phyloP scores from a whole-genome alignment of 768 basidiomycete genomes.

The Rhodotorula kratochvilovae region DNA sequence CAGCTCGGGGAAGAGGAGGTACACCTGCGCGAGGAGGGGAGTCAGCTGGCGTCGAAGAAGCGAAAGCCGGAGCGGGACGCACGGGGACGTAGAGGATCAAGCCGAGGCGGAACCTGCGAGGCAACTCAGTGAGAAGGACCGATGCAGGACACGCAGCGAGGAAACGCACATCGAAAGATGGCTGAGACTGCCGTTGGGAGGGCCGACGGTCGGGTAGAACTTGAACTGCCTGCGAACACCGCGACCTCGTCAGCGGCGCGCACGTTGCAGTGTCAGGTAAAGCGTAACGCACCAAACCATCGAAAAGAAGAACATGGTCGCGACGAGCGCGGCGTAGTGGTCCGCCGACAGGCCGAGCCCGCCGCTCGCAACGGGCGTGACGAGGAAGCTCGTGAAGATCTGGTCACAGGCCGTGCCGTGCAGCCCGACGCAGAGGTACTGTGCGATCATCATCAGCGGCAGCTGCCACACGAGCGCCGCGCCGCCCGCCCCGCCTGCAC shows the following conservation, averaged over 20 bases:
- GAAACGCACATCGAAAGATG: constrained; percentile 48
- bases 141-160: no score
- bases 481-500: constrained; percentile 46
- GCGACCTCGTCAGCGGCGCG: no score
- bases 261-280: no score
- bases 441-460: constrained; percentile 77
- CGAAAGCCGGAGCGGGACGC: neutral
- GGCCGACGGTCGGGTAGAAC: constrained; percentile 49
- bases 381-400: constrained; percentile 66
- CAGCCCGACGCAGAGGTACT: constrained; percentile 82
- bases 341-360: constrained; percentile 86
- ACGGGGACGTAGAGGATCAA: constrained; percentile 40
- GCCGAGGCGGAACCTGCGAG: constrained; percentile 68
- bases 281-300: constrained; percentile 17
- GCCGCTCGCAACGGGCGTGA: constrained; percentile 62
- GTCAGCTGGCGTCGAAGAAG: no score
- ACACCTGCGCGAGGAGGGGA: constrained; percentile 2
- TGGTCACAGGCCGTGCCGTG: constrained; percentile 55
- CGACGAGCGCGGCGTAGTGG: constrained; percentile 84
- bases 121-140: constrained; percentile 55
- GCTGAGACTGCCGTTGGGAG: constrained; percentile 48
- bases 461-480: constrained; percentile 68
- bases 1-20: constrained; percentile 42
- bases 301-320: constrained; percentile 49
- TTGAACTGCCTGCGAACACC: constrained; percentile 46